These are phyloP conservation scores for Penicillium longicatenatum DNA, from an alignment of 495 filamentous ascomycete genomes.

Conservation along the genomic window DNA sequence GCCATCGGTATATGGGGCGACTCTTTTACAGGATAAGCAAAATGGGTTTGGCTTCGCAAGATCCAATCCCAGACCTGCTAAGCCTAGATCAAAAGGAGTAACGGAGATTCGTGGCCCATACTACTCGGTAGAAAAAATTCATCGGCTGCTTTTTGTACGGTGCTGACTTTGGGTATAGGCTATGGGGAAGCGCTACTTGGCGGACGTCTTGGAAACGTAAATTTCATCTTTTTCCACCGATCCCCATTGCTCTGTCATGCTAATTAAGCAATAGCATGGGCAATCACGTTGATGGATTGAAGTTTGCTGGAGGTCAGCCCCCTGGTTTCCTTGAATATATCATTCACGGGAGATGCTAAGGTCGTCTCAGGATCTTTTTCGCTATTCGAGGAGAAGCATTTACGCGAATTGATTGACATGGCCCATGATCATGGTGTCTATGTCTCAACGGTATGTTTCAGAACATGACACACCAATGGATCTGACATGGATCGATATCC, in stretches of 20 bases:
- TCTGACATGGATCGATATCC: not conserved
- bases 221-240: not conserved
- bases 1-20: constrained; percentile 20
- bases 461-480: not conserved
- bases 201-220: constrained; percentile 55
- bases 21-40: constrained; percentile 52
- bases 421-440: constrained; percentile 56
- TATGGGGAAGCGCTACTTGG: constrained; percentile 55
- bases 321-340: not conserved
- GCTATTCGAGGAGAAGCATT: constrained; percentile 48
- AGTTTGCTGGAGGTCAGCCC: constrained; percentile 55
- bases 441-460: constrained; percentile 48
- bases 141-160: not conserved
- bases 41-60: constrained; percentile 56
- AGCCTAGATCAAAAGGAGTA: constrained; percentile 52
- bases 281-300: constrained; percentile 56
- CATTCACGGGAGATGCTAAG: not conserved
- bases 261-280: constrained; percentile 42
- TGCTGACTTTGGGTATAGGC: constrained; percentile 28
- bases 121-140: constrained; percentile 44
- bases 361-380: constrained; percentile 48
- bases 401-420: constrained; percentile 55
- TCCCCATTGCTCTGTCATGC: not conserved
- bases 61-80: constrained; percentile 51
- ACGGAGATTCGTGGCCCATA: constrained; percentile 61